Evolutionary conservation across 139 green algal genomes (phyloP), one percentile per base, ranked within the genome.

Genomic region (Zygnema circumcarinatum): DNA sequence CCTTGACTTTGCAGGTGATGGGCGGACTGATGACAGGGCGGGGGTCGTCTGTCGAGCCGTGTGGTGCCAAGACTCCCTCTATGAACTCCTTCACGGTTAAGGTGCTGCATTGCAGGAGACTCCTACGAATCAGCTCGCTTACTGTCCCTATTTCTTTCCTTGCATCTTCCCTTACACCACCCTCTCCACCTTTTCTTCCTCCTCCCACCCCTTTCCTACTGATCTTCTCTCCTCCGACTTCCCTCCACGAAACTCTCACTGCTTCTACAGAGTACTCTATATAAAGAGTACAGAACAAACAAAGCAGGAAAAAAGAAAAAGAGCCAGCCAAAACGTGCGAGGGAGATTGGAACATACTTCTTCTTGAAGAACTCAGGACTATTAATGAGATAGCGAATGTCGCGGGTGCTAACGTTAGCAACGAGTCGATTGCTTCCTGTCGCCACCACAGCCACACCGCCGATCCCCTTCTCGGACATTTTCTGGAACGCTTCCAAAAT

Each of bases 351-450:
- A n/a, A n/a, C n/a, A 52, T 32, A 89, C 84, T 69, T 33, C 22
- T 89, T 88, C 31, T 76, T 21, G 36, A 87, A 89, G 47, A 87
- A 32, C 39, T 85, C 22, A 20, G 84, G 84, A 3, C n/a, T 39
- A 3, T 41, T 7, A 33, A 90, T 47, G 52, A 90, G 79, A 31
- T 85, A 88, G 38, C 81, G 85, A 47, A 90, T 88, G 56, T 90
- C 85, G 11, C 78, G 41, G 38, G 81, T 68, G 38, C 79, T 88
- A 22, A 90, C 32, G 56, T 88, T 90, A 11, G 76, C 85, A 21
- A 90, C 67, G 7, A 90, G 29, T 3, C 29, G 32, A 7, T 38
- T 31, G 20, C 33, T 88, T 32, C 79, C 85, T 35, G 33, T 67
- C 0, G 38, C 85, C 76, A 90, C 79, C 75, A 90, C 85, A 36